Evolutionary conservation across 2,329 filamentous ascomycete species (phyloP).

Genomic region (Byssothecium circinans): DNA sequence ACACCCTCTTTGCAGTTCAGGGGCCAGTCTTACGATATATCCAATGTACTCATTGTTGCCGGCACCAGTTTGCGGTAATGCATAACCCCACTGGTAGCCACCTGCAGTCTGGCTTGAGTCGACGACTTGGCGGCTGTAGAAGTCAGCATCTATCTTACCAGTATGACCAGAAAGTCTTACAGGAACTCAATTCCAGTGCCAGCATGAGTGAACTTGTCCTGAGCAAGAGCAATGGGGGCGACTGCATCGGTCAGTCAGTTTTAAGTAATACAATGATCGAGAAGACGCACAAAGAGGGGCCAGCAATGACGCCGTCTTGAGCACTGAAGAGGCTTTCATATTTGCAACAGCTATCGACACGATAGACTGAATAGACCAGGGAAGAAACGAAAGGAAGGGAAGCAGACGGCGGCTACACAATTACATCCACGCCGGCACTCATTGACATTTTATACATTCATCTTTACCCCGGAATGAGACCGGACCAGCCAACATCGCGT

Average conservation of each 20-base stretch:
- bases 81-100: conserved; percentile 41
- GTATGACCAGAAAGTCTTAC: conserved; percentile 11
- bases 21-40: conserved; percentile 34
- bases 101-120: conserved; percentile 30
- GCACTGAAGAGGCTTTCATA: conserved; percentile 40
- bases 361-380: conserved; percentile 19
- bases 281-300: conserved; percentile 34
- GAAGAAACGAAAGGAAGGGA: conserved; percentile 15
- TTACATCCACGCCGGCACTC: conserved; percentile 23
- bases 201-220: conserved; percentile 34
- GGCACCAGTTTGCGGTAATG: conserved; percentile 27
- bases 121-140: conserved; percentile 28
- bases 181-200: conserved; percentile 37
- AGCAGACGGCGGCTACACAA: conserved; percentile 28
- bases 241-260: conserved; percentile 20
- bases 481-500: conserved; percentile 10
- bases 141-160: conserved; percentile 1
- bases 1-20: neutral
- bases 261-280: conserved; percentile 3
- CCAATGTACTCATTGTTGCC: conserved; percentile 43
- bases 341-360: conserved; percentile 23
- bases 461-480: conserved; percentile 20
- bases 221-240: conserved; percentile 30
- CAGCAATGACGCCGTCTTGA: conserved; percentile 42
- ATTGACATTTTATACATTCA: conserved; percentile 33